Evolutionary conservation across 225 moss, liverwort and hornwort genomes (phyloP).

Genomic region (Climacium dendroides): DNA sequence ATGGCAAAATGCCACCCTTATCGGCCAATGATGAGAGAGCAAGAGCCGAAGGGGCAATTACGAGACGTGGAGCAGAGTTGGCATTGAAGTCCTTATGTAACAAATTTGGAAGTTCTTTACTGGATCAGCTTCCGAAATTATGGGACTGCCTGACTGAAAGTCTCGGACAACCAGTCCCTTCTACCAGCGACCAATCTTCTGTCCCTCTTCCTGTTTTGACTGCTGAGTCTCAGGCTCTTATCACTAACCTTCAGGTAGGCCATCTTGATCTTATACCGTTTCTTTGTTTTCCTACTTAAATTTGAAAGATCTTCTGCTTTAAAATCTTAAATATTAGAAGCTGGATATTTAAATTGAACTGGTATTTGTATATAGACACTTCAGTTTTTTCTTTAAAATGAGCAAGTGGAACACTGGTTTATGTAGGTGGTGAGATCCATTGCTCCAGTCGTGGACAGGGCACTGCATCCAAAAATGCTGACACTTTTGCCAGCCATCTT

Average conservation of each 20-base stretch:
- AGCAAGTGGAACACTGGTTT: background rate
- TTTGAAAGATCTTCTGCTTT: background rate
- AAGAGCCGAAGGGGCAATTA: slow-evolving; percentile 71
- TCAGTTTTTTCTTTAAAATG: background rate
- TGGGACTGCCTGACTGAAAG: slow-evolving; percentile 93
- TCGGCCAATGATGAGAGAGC: slow-evolving; percentile 55
- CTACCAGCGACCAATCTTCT: slow-evolving; percentile 4
- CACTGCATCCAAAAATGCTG: slow-evolving; percentile 38
- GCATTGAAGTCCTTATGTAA: slow-evolving; percentile 62
- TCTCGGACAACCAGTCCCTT: slow-evolving; percentile 39
- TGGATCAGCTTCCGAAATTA: slow-evolving; percentile 77
- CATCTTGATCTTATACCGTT: background rate
- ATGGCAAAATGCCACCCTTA: slow-evolving; percentile 32
- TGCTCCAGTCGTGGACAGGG: slow-evolving; percentile 53
- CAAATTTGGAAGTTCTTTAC: slow-evolving; percentile 57
- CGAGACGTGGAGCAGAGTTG: slow-evolving; percentile 77
- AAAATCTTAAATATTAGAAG: background rate
- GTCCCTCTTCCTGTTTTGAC: slow-evolving; percentile 42
- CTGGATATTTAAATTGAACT: background rate
- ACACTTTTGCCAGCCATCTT: slow-evolving; percentile 69
- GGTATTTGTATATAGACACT: background rate
- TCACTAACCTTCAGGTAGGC: slow-evolving; percentile 76
- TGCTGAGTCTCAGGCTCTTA: slow-evolving; percentile 63
- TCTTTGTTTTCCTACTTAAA: background rate
- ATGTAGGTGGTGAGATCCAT: slow-evolving; percentile 71